Evolutionary conservation across 768 basidiomycete genomes (phyloP).

Genomic region (Lactarius psammicola): DNA sequence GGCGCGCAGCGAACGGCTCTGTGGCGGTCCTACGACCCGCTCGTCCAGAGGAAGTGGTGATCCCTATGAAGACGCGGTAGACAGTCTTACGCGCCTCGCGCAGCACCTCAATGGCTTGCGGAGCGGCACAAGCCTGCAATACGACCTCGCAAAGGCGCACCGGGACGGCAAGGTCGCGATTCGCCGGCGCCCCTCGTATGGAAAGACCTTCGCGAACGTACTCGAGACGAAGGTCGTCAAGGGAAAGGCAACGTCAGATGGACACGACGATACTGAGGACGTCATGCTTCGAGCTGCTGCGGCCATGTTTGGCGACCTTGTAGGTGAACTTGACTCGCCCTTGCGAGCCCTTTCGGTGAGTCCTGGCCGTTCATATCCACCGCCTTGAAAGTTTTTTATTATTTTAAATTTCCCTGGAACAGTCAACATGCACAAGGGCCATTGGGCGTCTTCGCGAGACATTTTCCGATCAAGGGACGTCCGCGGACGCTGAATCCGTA

Average conservation of each 20-base stretch:
- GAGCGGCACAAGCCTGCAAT: slow-evolving; percentile 79
- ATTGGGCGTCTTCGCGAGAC: slow-evolving; percentile 64
- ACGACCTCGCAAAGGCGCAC: slow-evolving; percentile 69
- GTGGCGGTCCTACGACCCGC: slow-evolving; percentile 31
- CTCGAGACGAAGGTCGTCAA: slow-evolving; percentile 17
- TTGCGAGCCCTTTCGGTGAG: slow-evolving; percentile 70
- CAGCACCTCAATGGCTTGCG: slow-evolving; percentile 92
- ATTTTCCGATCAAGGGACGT: slow-evolving; percentile 49
- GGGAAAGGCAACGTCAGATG: slow-evolving; percentile 29
- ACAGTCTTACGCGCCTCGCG: slow-evolving; percentile 82
- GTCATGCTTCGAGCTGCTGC: slow-evolving; percentile 62
- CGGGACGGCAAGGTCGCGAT: slow-evolving; percentile 45
- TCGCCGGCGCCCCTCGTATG: slow-evolving; percentile 22
- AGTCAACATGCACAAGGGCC: slow-evolving; percentile 62
- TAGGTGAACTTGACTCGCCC: slow-evolving; percentile 79
- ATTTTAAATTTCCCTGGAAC: slow-evolving; percentile 8
- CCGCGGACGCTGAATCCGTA: slow-evolving; percentile 39
- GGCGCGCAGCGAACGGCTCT: slow-evolving; percentile 81
- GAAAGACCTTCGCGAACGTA: background rate
- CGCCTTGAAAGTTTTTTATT: background rate
- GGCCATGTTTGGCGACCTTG: slow-evolving; percentile 71
- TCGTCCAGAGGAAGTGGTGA: slow-evolving; percentile 36
- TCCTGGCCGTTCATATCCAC: background rate
- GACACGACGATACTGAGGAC: slow-evolving; percentile 28
- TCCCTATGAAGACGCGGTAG: slow-evolving; percentile 85